These are phyloP conservation scores for Cystofilobasidium macerans DNA, from an alignment of 768 basidiomycete species.

Conservation along the genomic window DNA sequence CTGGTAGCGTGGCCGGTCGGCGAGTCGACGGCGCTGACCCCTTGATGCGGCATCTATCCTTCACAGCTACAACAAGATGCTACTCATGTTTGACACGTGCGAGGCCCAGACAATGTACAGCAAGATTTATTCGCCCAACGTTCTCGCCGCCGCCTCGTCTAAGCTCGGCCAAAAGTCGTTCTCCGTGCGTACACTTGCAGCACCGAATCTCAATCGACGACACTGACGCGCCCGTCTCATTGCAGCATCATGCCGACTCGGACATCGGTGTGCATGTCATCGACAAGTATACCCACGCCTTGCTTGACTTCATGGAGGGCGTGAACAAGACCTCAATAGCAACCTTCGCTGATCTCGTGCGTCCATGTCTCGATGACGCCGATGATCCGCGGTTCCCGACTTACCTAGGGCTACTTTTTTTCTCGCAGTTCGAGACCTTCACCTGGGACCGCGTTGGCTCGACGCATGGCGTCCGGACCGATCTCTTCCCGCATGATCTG, in stretches of 20 bases:
- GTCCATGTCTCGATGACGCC: background rate
- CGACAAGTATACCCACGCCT: constrained; percentile 84
- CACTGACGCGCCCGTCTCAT: constrained; percentile 10
- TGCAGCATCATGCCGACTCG: constrained; percentile 77
- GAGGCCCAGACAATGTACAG: constrained; percentile 94
- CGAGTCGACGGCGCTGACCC: background rate
- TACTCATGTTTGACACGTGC: constrained; percentile 98
- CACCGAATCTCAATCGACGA: background rate
- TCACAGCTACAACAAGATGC: constrained; percentile 76
- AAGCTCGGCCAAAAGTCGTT: constrained; percentile 79
- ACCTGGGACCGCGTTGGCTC: constrained; percentile 65
- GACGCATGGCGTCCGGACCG: constrained; percentile 75
- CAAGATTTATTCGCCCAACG: constrained; percentile 84
- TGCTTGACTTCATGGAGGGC: constrained; percentile 80
- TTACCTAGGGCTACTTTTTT: too few relatives aligned
- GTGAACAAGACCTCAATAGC: constrained; percentile 79
- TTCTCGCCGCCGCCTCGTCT: constrained; percentile 82
- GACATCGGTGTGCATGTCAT: constrained; percentile 95
- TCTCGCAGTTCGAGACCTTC: constrained; percentile 62
- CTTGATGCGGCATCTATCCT: background rate
- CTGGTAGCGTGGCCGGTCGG: background rate
- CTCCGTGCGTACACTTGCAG: constrained; percentile 50
- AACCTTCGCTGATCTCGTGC: constrained; percentile 73
- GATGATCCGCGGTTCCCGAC: too few relatives aligned
- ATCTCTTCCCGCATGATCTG: constrained; percentile 56